phyloP scores from a whole-genome alignment of 2,329 filamentous ascomycete species.

The Raffaelea arxii region DNA sequence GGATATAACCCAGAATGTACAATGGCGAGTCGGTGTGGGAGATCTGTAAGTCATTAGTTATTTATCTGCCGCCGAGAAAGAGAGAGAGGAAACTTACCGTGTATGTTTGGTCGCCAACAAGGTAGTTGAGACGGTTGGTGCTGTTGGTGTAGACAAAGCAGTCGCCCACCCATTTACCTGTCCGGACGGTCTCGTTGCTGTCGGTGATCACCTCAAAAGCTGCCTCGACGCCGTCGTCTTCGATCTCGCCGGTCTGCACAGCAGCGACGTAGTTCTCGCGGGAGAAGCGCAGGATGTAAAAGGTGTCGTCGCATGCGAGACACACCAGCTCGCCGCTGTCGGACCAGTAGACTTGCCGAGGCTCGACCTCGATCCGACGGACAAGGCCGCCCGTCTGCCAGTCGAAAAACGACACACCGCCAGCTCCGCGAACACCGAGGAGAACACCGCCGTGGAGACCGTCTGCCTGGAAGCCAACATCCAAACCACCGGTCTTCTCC shows the following conservation, averaged over 20 bases:
- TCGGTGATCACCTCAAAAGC: constrained; percentile 96
- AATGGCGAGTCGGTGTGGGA: constrained; percentile 93
- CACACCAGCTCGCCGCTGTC: constrained; percentile 90
- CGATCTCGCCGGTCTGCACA: constrained; percentile 69
- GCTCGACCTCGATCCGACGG: constrained; percentile 77
- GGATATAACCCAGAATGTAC: constrained; percentile 92
- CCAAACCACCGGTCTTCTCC: constrained; percentile 77
- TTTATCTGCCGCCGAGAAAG: background rate
- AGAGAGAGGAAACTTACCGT: constrained; percentile 48
- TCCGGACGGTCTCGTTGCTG: constrained; percentile 85
- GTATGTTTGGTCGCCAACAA: constrained; percentile 96
- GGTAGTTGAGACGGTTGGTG: constrained; percentile 93
- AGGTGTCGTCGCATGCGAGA: constrained; percentile 88
- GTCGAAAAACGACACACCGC: constrained; percentile 91
- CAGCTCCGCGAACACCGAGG: constrained; percentile 89
- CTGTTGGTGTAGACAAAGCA: constrained; percentile 98
- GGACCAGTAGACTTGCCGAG: constrained; percentile 81
- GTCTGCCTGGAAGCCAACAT: constrained; percentile 92
- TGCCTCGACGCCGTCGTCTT: constrained; percentile 86
- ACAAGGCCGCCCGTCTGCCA: constrained; percentile 87
- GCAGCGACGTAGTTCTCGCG: constrained; percentile 81
- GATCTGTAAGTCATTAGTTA: constrained; percentile 7
- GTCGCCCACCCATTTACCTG: constrained; percentile 96
- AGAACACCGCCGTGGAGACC: constrained; percentile 81
- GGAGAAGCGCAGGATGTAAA: constrained; percentile 88